Percentiles rank a stretch among this genome's conserved stretches.
phyloP scores from a whole-genome alignment of 495 filamentous ascomycete genomes.

The Cercophora samala region DNA sequence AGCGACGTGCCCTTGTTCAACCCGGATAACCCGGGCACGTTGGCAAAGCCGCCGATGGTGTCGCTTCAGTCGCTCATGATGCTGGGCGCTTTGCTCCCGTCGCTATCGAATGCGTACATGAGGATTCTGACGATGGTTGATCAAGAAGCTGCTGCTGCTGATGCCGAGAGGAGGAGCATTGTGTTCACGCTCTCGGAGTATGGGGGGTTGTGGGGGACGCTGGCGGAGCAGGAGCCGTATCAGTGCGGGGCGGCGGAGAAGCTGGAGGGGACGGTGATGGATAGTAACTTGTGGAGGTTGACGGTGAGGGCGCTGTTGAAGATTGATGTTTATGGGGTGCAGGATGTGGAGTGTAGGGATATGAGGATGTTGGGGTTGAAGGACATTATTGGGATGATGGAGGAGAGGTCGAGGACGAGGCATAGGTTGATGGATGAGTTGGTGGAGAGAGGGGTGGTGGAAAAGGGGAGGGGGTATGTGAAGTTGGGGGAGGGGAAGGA shows the following conservation, averaged over 20 bases:
- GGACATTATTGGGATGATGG: conserved; percentile 50
- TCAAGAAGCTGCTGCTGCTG: conserved; percentile 38
- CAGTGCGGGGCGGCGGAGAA: conserved; percentile 23
- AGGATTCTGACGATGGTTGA: conserved; percentile 47
- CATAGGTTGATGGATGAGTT: conserved; percentile 41
- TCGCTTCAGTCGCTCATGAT: conserved; percentile 64
- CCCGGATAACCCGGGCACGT: background rate
- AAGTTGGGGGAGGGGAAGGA: conserved; percentile 11
- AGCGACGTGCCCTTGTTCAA: conserved; percentile 40
- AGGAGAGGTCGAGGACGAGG: conserved; percentile 41
- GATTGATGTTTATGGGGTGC: conserved; percentile 52
- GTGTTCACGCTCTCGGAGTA: conserved; percentile 42
- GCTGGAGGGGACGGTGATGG: conserved; percentile 37
- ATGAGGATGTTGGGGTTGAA: conserved; percentile 39
- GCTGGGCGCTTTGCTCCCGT: conserved; percentile 60
- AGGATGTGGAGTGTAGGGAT: conserved; percentile 6
- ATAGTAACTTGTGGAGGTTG: conserved; percentile 48
- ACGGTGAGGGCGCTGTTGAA: conserved; percentile 49
- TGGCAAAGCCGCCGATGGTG: conserved; percentile 33
- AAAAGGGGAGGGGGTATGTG: conserved; percentile 18
- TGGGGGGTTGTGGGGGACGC: conserved; percentile 45
- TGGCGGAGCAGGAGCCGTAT: conserved; percentile 13
- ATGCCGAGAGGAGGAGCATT: conserved; percentile 38
- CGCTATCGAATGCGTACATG: conserved; percentile 57
- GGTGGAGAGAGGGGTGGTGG: conserved; percentile 28